phyloP scores from a whole-genome alignment of 2,329 filamentous ascomycete species.

The Ophiostoma piceae region DNA sequence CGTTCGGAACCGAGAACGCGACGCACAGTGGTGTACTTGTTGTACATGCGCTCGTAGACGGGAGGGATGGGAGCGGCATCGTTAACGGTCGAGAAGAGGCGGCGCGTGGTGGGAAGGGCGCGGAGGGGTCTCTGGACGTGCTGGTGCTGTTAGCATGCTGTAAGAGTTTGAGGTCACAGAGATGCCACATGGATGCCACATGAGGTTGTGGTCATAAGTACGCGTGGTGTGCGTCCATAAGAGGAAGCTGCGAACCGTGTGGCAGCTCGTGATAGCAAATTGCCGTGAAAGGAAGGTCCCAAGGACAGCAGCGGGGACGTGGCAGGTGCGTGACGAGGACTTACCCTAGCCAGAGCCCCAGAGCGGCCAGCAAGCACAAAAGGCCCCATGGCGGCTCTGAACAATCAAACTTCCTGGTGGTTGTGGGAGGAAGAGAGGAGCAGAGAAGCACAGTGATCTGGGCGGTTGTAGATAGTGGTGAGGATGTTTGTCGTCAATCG shows the following conservation, averaged over 20 bases:
- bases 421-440: slow-evolving; percentile 4
- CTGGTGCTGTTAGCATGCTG: slow-evolving; percentile 27
- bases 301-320: slow-evolving; percentile 13
- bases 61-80: slow-evolving; percentile 49
- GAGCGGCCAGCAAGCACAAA: slow-evolving; percentile 48
- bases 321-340: slow-evolving; percentile 14
- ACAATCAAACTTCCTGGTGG: slow-evolving; percentile 15
- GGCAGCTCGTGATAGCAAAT: slow-evolving; percentile 8
- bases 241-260: neutral
- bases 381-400: slow-evolving; percentile 41
- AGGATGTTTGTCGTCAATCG: neutral
- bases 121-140: slow-evolving; percentile 35
- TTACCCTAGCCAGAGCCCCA: slow-evolving; percentile 45
- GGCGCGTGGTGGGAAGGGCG: slow-evolving; percentile 31
- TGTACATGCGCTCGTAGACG: slow-evolving; percentile 76
- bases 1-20: slow-evolving; percentile 59
- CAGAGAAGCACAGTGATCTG: neutral
- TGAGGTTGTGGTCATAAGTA: neutral
- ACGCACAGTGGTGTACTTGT: slow-evolving; percentile 68
- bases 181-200: neutral
- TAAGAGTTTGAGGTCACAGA: neutral
- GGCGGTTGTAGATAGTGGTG: neutral
- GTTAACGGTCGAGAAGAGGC: slow-evolving; percentile 37
- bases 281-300: slow-evolving; percentile 19
- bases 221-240: neutral